These are phyloP conservation scores for Hypoxylon fragiforme DNA, from an alignment of 495 filamentous ascomycete species.

Conservation along the genomic window DNA sequence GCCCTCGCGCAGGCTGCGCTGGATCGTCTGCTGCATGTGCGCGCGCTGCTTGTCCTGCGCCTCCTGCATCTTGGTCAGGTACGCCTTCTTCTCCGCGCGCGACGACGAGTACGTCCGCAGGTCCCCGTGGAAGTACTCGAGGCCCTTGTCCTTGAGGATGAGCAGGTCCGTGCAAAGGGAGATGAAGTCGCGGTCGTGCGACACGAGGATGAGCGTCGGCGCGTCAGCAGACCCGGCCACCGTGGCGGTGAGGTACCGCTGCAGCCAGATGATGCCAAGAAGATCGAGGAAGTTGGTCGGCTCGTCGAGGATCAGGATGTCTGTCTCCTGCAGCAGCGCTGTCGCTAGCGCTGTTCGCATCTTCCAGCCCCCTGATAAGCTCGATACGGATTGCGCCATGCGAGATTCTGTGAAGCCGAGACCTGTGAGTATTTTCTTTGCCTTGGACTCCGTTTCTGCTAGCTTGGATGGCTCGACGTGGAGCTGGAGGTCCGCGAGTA, in stretches of 20 bases:
- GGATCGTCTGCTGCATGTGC: conserved; percentile 75
- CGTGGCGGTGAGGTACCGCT: conserved; percentile 63
- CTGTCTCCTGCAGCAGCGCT: conserved; percentile 67
- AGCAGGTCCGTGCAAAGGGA: conserved; percentile 75
- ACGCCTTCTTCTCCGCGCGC: conserved; percentile 63
- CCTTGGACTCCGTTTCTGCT: conserved; percentile 59
- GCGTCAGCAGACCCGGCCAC: conserved; percentile 44
- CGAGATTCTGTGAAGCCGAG: conserved; percentile 70
- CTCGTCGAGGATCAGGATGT: conserved; percentile 83
- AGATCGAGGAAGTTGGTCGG: conserved; percentile 86
- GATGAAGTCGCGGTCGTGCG: conserved; percentile 78
- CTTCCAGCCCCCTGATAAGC: conserved; percentile 77
- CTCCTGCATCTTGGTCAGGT: conserved; percentile 74
- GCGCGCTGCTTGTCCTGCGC: conserved; percentile 74
- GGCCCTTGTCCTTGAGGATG: conserved; percentile 66
- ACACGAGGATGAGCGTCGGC: conserved; percentile 69
- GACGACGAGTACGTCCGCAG: conserved; percentile 68
- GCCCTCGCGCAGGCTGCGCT: conserved; percentile 67
- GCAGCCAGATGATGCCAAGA: conserved; percentile 80
- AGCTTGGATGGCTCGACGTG: conserved; percentile 57
- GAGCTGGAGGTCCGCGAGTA: conserved; percentile 64
- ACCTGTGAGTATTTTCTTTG: conserved; percentile 65
- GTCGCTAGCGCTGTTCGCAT: conserved; percentile 73
- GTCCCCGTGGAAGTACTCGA: conserved; percentile 71
- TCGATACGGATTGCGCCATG: conserved; percentile 58